These are phyloP conservation scores for Tetrapyrgos nigripes DNA, from an alignment of 1,284 basidiomycete genomes.

Conservation along the genomic window DNA sequence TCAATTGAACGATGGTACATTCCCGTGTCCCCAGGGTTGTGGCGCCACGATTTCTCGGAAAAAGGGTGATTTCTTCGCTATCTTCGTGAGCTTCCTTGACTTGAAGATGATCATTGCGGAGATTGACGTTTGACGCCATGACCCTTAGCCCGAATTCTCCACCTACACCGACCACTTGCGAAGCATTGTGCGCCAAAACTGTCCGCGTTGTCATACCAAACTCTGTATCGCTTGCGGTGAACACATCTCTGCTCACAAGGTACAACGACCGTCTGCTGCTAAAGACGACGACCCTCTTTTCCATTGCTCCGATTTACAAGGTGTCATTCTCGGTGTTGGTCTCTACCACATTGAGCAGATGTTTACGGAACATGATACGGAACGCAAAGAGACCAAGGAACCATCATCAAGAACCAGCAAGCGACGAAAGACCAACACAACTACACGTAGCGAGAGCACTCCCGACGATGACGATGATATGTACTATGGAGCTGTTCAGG, in stretches of 20 bases:
- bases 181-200: slow-evolving; percentile 62
- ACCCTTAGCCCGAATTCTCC: slow-evolving; percentile 68
- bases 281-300: slow-evolving; percentile 63
- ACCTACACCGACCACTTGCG: slow-evolving; percentile 72
- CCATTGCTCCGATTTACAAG: slow-evolving; percentile 89
- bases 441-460: slow-evolving; percentile 15
- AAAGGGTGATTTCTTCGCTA: slow-evolving; percentile 81
- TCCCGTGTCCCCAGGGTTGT: slow-evolving; percentile 78
- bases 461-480: slow-evolving; percentile 63
- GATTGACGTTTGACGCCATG: slow-evolving; percentile 6
- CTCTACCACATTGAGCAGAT: slow-evolving; percentile 79
- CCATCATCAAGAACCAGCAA: slow-evolving; percentile 49
- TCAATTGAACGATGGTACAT: slow-evolving; percentile 66
- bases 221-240: slow-evolving; percentile 91
- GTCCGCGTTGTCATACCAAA: slow-evolving; percentile 66
- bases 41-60: slow-evolving; percentile 62
- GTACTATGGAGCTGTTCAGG: slow-evolving; percentile 50
- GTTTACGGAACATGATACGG: slow-evolving; percentile 64
- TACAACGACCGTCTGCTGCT: slow-evolving; percentile 44
- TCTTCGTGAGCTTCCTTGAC: slow-evolving; percentile 68
- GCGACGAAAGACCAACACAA: slow-evolving; percentile 52
- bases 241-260: slow-evolving; percentile 52
- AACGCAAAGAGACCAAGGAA: slow-evolving; percentile 38
- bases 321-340: slow-evolving; percentile 85
- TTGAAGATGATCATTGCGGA: not conserved